A percentile compares a stretch with the other conserved stretches of the same genome.
These are phyloP conservation scores for Apostasia ramifera DNA, from an alignment of 106 monocot species.

Conservation along the genomic window DNA sequence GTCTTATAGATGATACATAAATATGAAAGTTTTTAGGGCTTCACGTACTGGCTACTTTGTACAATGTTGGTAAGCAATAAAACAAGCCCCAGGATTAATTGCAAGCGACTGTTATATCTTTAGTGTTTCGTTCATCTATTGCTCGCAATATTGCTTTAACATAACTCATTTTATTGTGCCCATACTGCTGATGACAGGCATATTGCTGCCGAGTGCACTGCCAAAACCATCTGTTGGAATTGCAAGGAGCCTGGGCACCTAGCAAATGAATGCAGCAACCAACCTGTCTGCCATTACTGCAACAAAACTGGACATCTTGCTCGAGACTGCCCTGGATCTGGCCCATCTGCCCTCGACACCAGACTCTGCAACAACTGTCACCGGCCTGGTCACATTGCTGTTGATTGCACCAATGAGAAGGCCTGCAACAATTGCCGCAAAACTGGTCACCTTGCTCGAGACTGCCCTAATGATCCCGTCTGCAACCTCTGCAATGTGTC, in stretches of 20 bases:
- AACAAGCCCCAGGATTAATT: too few species aligned
- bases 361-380: constrained; percentile 80
- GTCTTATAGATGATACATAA: too few species aligned
- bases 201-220: constrained; percentile 63
- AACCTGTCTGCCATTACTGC: constrained; percentile 67
- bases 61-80: too few species aligned
- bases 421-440: constrained; percentile 82
- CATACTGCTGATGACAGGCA: constrained; percentile 23
- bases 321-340: constrained; percentile 43
- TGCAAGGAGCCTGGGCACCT: constrained; percentile 76
- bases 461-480: constrained; percentile 62
- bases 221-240: constrained; percentile 69
- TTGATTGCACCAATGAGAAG: constrained; percentile 67
- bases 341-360: constrained; percentile 12
- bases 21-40: too few species aligned
- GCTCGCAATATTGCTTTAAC: too few species aligned
- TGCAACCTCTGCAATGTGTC: constrained; percentile 77
- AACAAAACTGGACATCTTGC: constrained; percentile 68
- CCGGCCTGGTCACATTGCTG: constrained; percentile 60
- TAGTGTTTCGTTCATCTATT: too few species aligned
- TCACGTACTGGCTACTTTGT: too few species aligned
- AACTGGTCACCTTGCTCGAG: constrained; percentile 72
- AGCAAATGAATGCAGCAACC: constrained; percentile 61
- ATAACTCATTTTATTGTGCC: too few species aligned
- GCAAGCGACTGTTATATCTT: too few species aligned